Base-by-base conservation (phyloP, 495 filamentous ascomycete species). In the Letharia lupina region DNA sequence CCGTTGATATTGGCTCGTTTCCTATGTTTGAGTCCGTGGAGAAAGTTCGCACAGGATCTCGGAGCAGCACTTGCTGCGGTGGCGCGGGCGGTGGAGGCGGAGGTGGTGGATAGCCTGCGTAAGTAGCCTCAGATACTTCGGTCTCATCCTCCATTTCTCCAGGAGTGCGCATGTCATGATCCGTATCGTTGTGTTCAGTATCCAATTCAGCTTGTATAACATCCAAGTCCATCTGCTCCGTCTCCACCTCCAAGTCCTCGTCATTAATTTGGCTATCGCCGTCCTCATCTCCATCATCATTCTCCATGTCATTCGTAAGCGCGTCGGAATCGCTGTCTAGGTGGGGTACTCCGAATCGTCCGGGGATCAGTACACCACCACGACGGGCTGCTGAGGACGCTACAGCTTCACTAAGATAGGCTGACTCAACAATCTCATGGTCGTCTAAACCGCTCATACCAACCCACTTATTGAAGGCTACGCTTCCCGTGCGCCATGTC, bases 391-490 rank as follows among this genome's bases (percentile, higher is more conserved):
- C 56, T 59, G 54, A 64, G 44, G 44, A 47, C 9, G 47, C 28
- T 35, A 54, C 44, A 62, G 47, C 45, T 50, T 48, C 54, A 28
- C 62, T 57, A 7, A 42, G 18, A 23, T 59, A 39, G 12, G 57
- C 67, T 39, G 44, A 62, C 15, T 83, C 80, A 54, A 75, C 74
- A 66, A 77, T 77, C 65, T 90, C 87, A 70, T 97, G 93, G 70
- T 98, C 94, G 73, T 96, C 90, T 23, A 98, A 88, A 15, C 93
- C 93, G 70, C 88, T 83, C 75, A 87, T 84, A 16, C 93, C 94
- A 69, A 97, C 87, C 66, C 87, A 84, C 44, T 85, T 86, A 78
- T 98, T 93, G 28, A 81, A 87, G n/a, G 87, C 94, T 41, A 82
- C 82, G 72, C 94, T 97, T 0, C 95, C 94, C 67, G 84, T 86